Conservation (phyloP, 106 monocot genomes). For the Platanthera zijinensis region DNA sequence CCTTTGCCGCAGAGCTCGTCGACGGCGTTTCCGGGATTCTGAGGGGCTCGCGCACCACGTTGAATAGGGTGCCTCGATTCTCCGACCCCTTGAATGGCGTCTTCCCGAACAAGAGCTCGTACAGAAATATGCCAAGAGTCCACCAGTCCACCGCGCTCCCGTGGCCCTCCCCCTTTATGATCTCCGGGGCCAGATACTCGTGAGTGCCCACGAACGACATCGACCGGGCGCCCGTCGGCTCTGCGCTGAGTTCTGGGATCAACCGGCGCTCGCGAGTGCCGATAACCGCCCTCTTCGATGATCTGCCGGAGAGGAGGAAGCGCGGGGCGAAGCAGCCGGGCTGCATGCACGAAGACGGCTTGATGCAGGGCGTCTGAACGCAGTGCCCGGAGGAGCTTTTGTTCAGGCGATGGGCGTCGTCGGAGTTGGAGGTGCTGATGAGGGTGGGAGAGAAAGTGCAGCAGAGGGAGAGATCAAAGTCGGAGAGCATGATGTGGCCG, state of each 20-base stretch:
- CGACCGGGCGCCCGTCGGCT: background rate
- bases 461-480: conserved; percentile 4
- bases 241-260: background rate
- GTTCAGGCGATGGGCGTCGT: background rate
- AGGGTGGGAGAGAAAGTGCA: conserved; percentile 10
- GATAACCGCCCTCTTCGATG: background rate
- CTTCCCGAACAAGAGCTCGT: conserved; percentile 3
- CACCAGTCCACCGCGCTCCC: conserved; percentile 7
- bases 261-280: background rate
- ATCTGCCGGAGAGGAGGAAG: background rate
- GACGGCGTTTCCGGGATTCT: background rate
- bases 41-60: background rate
- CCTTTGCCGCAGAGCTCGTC: background rate
- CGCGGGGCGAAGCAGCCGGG: conserved; percentile 4
- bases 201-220: conserved; percentile 7
- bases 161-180: conserved; percentile 6
- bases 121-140: background rate
- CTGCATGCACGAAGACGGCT: conserved; percentile 1
- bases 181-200: conserved; percentile 2
- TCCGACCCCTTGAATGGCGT: conserved; percentile 2
- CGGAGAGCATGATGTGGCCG: conserved; percentile 7
- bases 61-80: conserved; percentile 2
- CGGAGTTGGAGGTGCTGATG: background rate
- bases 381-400: background rate
- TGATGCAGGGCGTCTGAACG: background rate